These are phyloP conservation scores for Dimocarpus longan DNA, from an alignment of 345 rosid species.

Conservation along the genomic window DNA sequence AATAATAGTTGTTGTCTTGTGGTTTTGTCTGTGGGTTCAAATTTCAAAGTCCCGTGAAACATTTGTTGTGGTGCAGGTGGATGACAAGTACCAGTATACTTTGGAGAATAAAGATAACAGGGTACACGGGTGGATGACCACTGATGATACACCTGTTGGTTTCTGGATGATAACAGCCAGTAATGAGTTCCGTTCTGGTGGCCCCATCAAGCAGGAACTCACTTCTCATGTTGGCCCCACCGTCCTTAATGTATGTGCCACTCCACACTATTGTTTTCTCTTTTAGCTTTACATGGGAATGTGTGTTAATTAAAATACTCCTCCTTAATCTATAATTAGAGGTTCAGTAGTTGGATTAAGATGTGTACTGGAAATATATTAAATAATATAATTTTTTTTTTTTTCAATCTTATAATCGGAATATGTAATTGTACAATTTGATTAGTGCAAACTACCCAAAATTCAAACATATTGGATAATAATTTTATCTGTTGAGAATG, in stretches of 20 bases:
- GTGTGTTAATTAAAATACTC: too few relatives aligned
- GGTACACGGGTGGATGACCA: slow-evolving; percentile 82
- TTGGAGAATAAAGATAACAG: slow-evolving; percentile 53
- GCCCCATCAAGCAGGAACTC: slow-evolving; percentile 85
- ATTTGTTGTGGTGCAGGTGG: slow-evolving; percentile 57
- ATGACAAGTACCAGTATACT: slow-evolving; percentile 87
- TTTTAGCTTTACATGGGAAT: too few relatives aligned
- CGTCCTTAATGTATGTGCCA: slow-evolving; percentile 52
- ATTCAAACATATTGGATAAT: too few relatives aligned
- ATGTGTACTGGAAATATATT: too few relatives aligned
- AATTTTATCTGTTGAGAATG: too few relatives aligned
- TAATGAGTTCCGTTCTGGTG: slow-evolving; percentile 65
- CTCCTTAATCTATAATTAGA: too few relatives aligned
- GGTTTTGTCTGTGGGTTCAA: not conserved
- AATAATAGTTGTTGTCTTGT: not conserved
- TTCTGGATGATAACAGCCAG: slow-evolving; percentile 92
- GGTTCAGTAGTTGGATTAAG: too few relatives aligned
- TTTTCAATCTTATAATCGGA: too few relatives aligned
- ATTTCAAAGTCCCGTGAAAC: slow-evolving; percentile 2
- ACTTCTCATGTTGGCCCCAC: slow-evolving; percentile 83
- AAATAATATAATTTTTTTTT: too few relatives aligned
- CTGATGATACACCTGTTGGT: slow-evolving; percentile 53
- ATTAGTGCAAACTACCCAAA: too few relatives aligned
- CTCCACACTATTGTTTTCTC: not conserved
- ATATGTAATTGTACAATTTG: too few relatives aligned